A percentile compares a stretch with the other conserved stretches of the same genome.
Conservation (phyloP, 2,329 filamentous ascomycete genomes). For the Trichophyton verrucosum region DNA sequence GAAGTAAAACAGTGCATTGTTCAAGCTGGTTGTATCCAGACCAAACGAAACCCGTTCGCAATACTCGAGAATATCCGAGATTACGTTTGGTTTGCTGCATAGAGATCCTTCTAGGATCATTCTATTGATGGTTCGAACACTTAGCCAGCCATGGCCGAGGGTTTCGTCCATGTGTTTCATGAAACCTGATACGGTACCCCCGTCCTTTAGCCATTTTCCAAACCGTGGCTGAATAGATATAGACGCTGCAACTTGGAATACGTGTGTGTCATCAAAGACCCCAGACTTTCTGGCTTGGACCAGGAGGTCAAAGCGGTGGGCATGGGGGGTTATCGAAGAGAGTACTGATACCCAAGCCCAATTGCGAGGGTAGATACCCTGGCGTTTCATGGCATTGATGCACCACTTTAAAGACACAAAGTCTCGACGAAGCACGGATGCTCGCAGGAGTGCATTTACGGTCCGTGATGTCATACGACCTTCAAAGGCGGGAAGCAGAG, state of each 20-base stretch:
- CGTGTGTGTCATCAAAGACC: neutral
- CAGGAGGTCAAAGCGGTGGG: conserved; percentile 2
- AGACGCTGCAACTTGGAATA: conserved; percentile 6
- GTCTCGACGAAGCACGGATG: conserved; percentile 28
- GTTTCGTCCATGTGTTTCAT: conserved; percentile 25
- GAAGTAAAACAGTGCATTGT: conserved; percentile 20
- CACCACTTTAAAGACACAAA: conserved; percentile 28
- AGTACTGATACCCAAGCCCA: conserved; percentile 34
- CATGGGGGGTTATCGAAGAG: conserved; percentile 9
- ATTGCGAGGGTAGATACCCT: conserved; percentile 29
- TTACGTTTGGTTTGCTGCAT: conserved; percentile 17
- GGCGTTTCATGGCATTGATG: conserved; percentile 28
- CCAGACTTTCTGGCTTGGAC: neutral
- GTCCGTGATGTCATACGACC: conserved; percentile 28
- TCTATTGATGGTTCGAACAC: conserved; percentile 23
- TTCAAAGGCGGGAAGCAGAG: conserved; percentile 26
- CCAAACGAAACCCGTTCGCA: conserved; percentile 20
- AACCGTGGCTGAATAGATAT: conserved; percentile 25
- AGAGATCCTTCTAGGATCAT: conserved; percentile 26
- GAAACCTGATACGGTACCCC: conserved; percentile 25
- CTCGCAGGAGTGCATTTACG: conserved; percentile 34
- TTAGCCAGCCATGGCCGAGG: conserved; percentile 27
- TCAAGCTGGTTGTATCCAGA: conserved; percentile 21
- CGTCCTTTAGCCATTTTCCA: conserved; percentile 22
- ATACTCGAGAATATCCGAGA: conserved; percentile 22